phyloP scores from a whole-genome alignment of 2,329 filamentous ascomycete species.

The Diaporthe australafricana region DNA sequence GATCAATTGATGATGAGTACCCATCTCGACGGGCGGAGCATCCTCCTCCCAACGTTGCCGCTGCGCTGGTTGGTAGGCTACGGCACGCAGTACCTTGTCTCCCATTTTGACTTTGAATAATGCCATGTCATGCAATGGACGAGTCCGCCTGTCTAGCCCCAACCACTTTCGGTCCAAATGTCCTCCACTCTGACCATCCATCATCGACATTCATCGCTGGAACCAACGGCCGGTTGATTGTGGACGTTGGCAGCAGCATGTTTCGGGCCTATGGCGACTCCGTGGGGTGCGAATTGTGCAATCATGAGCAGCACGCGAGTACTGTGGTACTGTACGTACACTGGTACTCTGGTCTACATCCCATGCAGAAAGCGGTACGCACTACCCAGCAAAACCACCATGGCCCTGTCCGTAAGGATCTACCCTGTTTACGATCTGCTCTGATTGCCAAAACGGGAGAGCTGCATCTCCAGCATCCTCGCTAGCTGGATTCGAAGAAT shows the following conservation, averaged over 20 bases:
- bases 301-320: neutral
- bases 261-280: neutral
- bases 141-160: neutral
- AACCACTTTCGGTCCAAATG: slow-evolving; percentile 10
- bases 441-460: slow-evolving; percentile 33
- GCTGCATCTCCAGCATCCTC: slow-evolving; percentile 36
- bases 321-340: neutral
- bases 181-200: slow-evolving; percentile 5
- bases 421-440: slow-evolving; percentile 30
- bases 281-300: neutral
- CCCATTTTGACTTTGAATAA: neutral
- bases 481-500: slow-evolving; percentile 31
- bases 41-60: slow-evolving; percentile 1
- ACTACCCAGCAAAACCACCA: neutral
- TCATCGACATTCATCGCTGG: slow-evolving; percentile 11
- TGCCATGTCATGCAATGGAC: neutral
- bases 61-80: neutral
- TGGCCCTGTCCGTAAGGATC: slow-evolving; percentile 30
- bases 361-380: neutral
- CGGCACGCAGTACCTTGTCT: neutral
- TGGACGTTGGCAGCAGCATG: neutral
- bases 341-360: neutral
- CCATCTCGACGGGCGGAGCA: slow-evolving; percentile 16
- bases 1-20: slow-evolving; percentile 16
- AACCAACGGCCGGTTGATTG: slow-evolving; percentile 4